Evolutionary conservation across 2,329 filamentous ascomycete species (phyloP), one percentile per base, ranked within the genome.

Genomic region (Penicillium verrucosum): DNA sequence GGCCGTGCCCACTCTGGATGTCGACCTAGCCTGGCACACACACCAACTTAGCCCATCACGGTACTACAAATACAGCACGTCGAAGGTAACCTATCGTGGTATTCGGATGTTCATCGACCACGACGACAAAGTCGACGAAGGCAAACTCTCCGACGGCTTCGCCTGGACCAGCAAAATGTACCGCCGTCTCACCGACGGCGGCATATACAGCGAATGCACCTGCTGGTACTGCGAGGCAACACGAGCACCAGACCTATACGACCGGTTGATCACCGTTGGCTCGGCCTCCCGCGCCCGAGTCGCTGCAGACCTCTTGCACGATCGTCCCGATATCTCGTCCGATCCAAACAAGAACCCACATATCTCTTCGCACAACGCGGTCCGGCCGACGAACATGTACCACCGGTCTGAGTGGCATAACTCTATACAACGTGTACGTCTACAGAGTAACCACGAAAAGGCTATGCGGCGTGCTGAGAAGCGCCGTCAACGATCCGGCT

Each of bases 91-190:
- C 18, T n/a, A 18, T 0, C 7, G 27, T 12, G 34, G 44, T 8
- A 4, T 12, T 2, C 45, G 57, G 16, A 83, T 81, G 47, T 90
- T 91, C 67, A 82, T 93, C 63, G 86, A 92, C 68, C 90, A 95
- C 67, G 88, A 94, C 70, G 91, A 95, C 77, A 93, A 93, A 73
- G 85, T 95, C 23, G 85, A 87, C 47, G 87, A 92, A 65, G 77
- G 76, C 14, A 81, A 79, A 47, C 80, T 95, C 7, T 83, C 83
- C 43, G 77, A 78, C 1, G 78, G 81, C 5, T 94, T 94, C 66
- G 84, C 86, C 68, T 89, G 84, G 82, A 95, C 90, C 0, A 84
- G 81, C 66, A 87, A 86, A 63, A 75, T 72, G 1, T 95, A 93
- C 69, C 83, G 89, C 63, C 82, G 84, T 29, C 72, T 76, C 14